Conservation (phyloP, 495 filamentous ascomycete genomes). For the Podospora bellae-mahoneyi region DNA sequence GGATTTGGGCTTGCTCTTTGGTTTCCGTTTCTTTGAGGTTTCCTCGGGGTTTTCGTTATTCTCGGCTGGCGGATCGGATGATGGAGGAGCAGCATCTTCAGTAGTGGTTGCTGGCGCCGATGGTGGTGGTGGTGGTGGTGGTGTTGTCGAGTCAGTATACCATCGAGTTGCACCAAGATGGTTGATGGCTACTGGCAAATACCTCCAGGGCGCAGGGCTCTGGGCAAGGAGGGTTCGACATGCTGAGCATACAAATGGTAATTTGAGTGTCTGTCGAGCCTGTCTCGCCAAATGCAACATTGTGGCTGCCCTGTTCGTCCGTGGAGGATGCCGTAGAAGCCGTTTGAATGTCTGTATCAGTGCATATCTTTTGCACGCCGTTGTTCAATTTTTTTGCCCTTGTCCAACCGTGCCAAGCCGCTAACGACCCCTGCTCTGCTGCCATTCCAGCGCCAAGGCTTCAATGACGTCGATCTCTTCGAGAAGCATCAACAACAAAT, state of each 20-base stretch:
- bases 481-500: neutral
- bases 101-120: neutral
- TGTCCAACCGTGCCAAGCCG: neutral
- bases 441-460: neutral
- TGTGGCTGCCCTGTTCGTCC: neutral
- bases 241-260: slow-evolving; percentile 8
- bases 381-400: neutral
- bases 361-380: neutral
- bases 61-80: neutral
- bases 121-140: neutral
- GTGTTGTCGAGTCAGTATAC: neutral
- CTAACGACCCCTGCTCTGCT: neutral
- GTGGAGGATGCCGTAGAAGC: neutral
- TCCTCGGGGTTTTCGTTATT: neutral
- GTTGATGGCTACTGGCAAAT: neutral
- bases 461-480: neutral
- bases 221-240: neutral
- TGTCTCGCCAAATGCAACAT: slow-evolving; percentile 11
- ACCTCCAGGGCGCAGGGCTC: neutral
- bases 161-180: neutral
- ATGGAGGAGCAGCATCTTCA: neutral
- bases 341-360: neutral
- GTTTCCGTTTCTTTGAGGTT: neutral
- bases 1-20: neutral
- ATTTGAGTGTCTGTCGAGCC: neutral